Evolutionary conservation across 2,329 filamentous ascomycete species (phyloP).

Genomic region (Anthostomella pinea): DNA sequence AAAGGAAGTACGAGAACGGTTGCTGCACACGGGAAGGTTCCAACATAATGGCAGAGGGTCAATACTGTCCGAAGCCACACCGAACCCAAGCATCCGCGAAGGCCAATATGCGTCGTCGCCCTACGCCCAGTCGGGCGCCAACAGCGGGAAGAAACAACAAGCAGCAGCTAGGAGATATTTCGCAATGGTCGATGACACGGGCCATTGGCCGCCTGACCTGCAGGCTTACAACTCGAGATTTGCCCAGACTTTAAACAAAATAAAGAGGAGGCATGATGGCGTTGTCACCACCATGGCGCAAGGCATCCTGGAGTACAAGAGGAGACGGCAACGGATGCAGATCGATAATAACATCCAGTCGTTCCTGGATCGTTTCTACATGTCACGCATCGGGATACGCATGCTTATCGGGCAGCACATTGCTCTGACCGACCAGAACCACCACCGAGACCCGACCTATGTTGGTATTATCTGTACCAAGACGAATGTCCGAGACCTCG

Average conservation of each 20-base stretch:
- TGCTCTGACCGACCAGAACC: conserved; percentile 88
- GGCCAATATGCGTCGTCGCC: conserved; percentile 71
- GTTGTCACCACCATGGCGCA: conserved; percentile 98
- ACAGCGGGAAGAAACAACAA: conserved; percentile 48
- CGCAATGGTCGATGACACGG: conserved; percentile 81
- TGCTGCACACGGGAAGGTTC: conserved; percentile 65
- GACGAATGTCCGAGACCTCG: conserved; percentile 92
- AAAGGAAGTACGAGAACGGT: conserved; percentile 71
- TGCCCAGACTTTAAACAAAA: conserved; percentile 81
- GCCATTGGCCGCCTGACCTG: conserved; percentile 90
- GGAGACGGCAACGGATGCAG: conserved; percentile 92
- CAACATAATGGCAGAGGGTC: conserved; percentile 53
- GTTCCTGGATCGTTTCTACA: conserved; percentile 98
- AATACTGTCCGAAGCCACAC: conserved; percentile 77
- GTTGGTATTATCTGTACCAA: conserved; percentile 99
- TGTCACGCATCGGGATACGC: conserved; percentile 97
- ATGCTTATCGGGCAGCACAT: conserved; percentile 99
- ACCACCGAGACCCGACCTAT: conserved; percentile 86
- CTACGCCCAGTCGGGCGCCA: conserved; percentile 44
- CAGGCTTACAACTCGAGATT: conserved; percentile 93
- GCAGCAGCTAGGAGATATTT: conserved; percentile 74
- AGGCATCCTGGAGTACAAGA: conserved; percentile 97
- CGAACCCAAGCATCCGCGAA: conserved; percentile 83
- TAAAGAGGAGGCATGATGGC: conserved; percentile 93
- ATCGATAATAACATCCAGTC: conserved; percentile 97